These are phyloP conservation scores for Plasmodium adleri DNA, from an alignment of 169 alveolate species.

Conservation along the genomic window DNA sequence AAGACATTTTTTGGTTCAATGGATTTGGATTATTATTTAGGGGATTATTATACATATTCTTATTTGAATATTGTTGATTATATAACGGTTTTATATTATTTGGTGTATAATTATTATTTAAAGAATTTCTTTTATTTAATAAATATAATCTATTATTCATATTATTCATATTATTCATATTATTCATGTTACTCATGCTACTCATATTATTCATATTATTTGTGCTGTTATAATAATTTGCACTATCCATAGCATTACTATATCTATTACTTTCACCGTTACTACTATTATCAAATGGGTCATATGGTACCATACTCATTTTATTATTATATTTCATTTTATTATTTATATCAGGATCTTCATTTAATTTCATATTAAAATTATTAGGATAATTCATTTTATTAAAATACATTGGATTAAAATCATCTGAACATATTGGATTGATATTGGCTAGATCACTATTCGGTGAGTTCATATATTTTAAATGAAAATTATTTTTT, in stretches of 20 bases:
- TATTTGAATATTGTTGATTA: neutral
- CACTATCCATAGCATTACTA: neutral
- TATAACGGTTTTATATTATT: constrained; percentile 58
- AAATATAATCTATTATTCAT: constrained; percentile 27
- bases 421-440: constrained; percentile 44
- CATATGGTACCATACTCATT: constrained; percentile 35
- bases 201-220: constrained; percentile 29
- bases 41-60: constrained; percentile 16
- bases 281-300: constrained; percentile 58
- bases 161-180: constrained; percentile 17
- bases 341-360: constrained; percentile 25
- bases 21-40: constrained; percentile 28
- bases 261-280: constrained; percentile 1
- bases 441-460: constrained; percentile 21
- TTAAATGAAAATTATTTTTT: constrained; percentile 27
- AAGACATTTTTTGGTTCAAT: constrained; percentile 19
- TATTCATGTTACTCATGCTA: constrained; percentile 18
- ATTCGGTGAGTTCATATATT: constrained; percentile 42
- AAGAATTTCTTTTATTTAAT: constrained; percentile 47
- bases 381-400: constrained; percentile 48
- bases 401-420: constrained; percentile 11
- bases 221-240: neutral
- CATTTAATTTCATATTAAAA: constrained; percentile 37
- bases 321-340: constrained; percentile 53
- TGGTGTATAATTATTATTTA: constrained; percentile 10